Base-by-base conservation (phyloP, 1,284 basidiomycete species). In the Vanrija humicola region DNA sequence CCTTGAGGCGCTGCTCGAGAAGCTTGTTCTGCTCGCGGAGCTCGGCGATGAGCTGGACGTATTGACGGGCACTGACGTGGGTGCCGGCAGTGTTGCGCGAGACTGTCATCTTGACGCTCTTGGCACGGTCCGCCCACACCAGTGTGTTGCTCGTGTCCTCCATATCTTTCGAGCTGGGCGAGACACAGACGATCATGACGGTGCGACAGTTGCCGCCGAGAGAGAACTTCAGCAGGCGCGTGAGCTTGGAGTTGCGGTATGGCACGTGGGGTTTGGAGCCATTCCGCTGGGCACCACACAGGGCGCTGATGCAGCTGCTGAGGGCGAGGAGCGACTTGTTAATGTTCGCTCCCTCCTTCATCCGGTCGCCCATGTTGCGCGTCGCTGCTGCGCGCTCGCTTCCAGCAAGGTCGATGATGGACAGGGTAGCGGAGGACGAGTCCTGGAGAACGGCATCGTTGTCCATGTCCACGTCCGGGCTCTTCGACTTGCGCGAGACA, bases 71-170 rank as follows among this genome's bases (percentile, higher is more conserved):
- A 67, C 95, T 90, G 10, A 93, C 83, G 66, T 95, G 87, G 58
- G 95, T 89, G 58, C 93, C 93, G 65, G 93, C 87, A 40, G 94
- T 88, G 71, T 98, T 97, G 39, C 90, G 84, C 3, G 92, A 92
- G 34, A 79, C 78, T 73, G 90, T 94, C 43, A 92, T 97, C 80
- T 93, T 93, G 78, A 98, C 96, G 78, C 93, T 90, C 58, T 95
- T 95, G 19, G 94, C 93, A 46, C 91, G 86, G 69, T 98, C 92
- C 15, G 94, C 94, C 74, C 96, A 98, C 54, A 94, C 81, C 45
- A 98, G 86, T 0, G 94, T 96, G 73, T 98, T 98, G 73, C 95
- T 90, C 26, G 94, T 97, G 73, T 98, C 94, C 70, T 97, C 94
- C 70, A 96, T 95, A 76, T 98, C 92, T 29, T 84, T 83, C 40